These are phyloP conservation scores for Phylloporus arenicola DNA, from an alignment of 768 basidiomycete genomes.

Conservation along the genomic window DNA sequence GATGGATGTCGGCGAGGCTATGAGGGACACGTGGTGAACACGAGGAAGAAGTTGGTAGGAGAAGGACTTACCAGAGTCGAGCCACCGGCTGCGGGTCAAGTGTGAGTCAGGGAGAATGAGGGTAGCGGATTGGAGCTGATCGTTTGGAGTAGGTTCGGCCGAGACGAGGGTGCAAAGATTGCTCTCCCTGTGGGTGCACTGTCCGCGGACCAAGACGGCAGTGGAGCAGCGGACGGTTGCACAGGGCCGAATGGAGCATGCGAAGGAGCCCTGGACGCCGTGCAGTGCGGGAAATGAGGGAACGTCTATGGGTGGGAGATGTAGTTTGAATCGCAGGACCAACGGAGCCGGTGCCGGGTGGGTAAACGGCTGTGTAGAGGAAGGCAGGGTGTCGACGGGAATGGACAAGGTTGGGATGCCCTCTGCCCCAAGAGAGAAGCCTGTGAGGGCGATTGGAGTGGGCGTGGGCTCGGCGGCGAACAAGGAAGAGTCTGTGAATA, in stretches of 20 bases:
- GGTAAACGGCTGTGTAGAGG: constrained; percentile 34
- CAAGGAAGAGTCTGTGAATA: constrained; percentile 23
- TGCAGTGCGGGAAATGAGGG: constrained; percentile 52
- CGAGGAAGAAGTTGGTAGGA: constrained; percentile 18
- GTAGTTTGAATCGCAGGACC: constrained; percentile 51
- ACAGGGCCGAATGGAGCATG: constrained; percentile 50
- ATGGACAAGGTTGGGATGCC: constrained; percentile 62
- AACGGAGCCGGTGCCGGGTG: constrained; percentile 36
- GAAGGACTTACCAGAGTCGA: constrained; percentile 53
- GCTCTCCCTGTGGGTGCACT: constrained; percentile 49
- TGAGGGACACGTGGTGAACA: constrained; percentile 29
- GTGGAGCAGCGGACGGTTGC: constrained; percentile 60
- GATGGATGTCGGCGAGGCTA: constrained; percentile 50
- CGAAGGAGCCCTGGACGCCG: constrained; percentile 56
- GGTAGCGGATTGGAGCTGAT: constrained; percentile 43
- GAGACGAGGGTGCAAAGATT: constrained; percentile 33
- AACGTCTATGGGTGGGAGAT: constrained; percentile 50
- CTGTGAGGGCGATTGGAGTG: constrained; percentile 31
- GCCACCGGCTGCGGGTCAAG: constrained; percentile 64
- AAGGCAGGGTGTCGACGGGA: constrained; percentile 50
- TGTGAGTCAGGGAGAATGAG: constrained; percentile 63
- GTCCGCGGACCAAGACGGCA: constrained; percentile 47
- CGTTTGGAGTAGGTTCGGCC: constrained; percentile 45
- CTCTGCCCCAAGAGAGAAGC: constrained; percentile 54
- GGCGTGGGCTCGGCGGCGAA: constrained; percentile 30